Evolutionary conservation across 139 green algal species (phyloP).

Genomic region (Chlamydomonas sp.): DNA sequence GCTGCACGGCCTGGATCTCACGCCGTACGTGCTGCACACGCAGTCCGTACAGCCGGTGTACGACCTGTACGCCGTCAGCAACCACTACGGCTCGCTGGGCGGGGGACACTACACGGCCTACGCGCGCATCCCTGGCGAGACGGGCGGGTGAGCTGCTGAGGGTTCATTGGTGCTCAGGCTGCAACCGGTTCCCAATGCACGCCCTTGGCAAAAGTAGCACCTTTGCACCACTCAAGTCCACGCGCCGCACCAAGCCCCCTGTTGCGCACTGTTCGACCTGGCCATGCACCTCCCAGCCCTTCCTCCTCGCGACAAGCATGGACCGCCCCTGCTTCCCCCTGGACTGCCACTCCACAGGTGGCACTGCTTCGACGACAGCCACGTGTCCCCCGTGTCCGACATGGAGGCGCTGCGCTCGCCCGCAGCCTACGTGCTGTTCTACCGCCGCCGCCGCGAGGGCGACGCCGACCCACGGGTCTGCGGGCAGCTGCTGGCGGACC

Average conservation of each 20-base stretch:
- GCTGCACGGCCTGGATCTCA: constrained; percentile 83
- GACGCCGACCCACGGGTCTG: neutral
- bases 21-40: constrained; percentile 46
- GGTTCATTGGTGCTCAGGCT: neutral
- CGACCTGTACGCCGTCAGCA: constrained; percentile 91
- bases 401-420: constrained; percentile 42
- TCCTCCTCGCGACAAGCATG: neutral
- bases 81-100: constrained; percentile 93
- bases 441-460: constrained; percentile 42
- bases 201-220: neutral
- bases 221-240: neutral
- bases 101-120: constrained; percentile 98
- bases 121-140: constrained; percentile 58
- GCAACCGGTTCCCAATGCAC: neutral
- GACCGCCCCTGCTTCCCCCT: neutral
- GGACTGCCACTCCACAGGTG: constrained; percentile 57
- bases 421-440: constrained; percentile 97
- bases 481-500: neutral
- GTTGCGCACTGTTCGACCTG: neutral
- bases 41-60: constrained; percentile 69
- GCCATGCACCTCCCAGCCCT: neutral
- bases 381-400: constrained; percentile 43
- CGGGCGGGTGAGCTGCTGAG: constrained; percentile 6
- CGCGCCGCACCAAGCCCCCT: neutral
- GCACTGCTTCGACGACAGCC: constrained; percentile 92